Percentiles rank a stretch among this genome's conserved stretches.
Conservation (phyloP, 352 stramenopile genomes). For the Globisporangium viniferum region DNA sequence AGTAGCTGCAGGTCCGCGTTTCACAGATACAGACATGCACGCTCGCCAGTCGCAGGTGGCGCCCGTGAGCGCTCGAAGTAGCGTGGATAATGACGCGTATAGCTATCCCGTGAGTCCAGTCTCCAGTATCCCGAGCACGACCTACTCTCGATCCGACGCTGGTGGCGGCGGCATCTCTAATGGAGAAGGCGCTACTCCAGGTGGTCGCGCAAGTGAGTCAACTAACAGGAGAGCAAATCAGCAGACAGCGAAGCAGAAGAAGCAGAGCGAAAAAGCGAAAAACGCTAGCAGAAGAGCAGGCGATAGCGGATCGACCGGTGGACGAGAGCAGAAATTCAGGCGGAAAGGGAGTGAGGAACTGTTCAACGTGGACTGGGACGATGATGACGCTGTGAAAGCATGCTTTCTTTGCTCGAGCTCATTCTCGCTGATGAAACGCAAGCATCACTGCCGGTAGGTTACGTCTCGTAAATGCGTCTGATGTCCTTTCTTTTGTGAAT, state of each 20-base stretch:
- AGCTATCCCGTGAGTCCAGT: constrained; percentile 17
- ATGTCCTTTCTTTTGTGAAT: neutral
- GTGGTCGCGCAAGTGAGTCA: neutral
- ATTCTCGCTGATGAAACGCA: constrained; percentile 70
- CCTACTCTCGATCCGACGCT: constrained; percentile 12
- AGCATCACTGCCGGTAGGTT: constrained; percentile 69
- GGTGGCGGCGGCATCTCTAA: neutral
- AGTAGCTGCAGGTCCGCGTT: neutral
- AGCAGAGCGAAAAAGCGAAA: neutral
- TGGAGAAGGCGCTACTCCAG: neutral
- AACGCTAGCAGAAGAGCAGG: constrained; percentile 15
- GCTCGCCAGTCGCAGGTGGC: neutral
- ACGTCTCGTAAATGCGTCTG: neutral
- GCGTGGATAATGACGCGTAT: neutral
- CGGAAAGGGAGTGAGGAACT: constrained; percentile 57
- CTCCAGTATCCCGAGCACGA: constrained; percentile 17
- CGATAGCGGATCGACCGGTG: neutral
- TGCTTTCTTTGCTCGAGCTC: constrained; percentile 53
- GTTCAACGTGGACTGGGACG: constrained; percentile 65
- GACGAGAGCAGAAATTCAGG: constrained; percentile 23
- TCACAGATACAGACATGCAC: neutral
- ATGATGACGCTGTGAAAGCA: constrained; percentile 33
- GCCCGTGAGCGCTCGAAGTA: constrained; percentile 2
- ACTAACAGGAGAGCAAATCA: neutral
- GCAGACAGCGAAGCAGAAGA: neutral